Evolutionary conservation across 352 stramenopile genomes (phyloP).

Genomic region (Elongisporangium prolatum): DNA sequence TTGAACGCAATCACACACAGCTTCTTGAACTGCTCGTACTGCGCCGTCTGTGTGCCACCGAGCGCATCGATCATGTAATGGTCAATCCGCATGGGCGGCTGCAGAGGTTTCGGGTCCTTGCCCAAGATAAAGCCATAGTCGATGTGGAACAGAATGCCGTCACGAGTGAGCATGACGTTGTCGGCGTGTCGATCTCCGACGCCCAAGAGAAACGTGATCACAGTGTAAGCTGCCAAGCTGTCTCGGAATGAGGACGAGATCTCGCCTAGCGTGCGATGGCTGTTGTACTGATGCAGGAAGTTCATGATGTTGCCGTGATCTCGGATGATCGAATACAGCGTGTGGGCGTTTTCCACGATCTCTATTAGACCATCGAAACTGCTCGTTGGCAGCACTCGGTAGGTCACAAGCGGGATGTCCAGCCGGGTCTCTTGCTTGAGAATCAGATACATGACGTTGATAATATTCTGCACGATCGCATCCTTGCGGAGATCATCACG

Average conservation of each 20-base stretch:
- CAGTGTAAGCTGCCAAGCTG: conserved; percentile 97
- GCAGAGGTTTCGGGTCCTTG: conserved; percentile 97
- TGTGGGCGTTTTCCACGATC: conserved; percentile 85
- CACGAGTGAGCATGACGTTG: conserved; percentile 98
- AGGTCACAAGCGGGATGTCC: conserved; percentile 80
- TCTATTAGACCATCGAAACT: conserved; percentile 84
- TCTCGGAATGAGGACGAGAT: conserved; percentile 84
- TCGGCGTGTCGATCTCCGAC: conserved; percentile 98
- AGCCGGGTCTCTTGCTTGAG: conserved; percentile 78
- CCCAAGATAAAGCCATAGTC: conserved; percentile 99
- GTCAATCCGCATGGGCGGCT: conserved; percentile 96
- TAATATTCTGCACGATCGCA: conserved; percentile 84
- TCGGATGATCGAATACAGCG: conserved; percentile 81
- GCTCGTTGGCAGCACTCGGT: conserved; percentile 81
- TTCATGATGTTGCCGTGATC: conserved; percentile 82
- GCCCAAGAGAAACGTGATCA: conserved; percentile 99
- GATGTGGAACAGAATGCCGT: conserved; percentile 99
- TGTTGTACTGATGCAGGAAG: conserved; percentile 84
- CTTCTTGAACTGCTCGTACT: conserved; percentile 86
- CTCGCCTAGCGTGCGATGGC: conserved; percentile 78
- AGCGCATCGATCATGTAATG: conserved; percentile 88
- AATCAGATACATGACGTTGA: conserved; percentile 88
- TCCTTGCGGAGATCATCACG: conserved; percentile 83
- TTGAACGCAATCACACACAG: conserved; percentile 87
- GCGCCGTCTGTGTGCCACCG: conserved; percentile 64